Conservation (phyloP, 495 filamentous ascomycete species). For the Mytilinidion resinicola region DNA sequence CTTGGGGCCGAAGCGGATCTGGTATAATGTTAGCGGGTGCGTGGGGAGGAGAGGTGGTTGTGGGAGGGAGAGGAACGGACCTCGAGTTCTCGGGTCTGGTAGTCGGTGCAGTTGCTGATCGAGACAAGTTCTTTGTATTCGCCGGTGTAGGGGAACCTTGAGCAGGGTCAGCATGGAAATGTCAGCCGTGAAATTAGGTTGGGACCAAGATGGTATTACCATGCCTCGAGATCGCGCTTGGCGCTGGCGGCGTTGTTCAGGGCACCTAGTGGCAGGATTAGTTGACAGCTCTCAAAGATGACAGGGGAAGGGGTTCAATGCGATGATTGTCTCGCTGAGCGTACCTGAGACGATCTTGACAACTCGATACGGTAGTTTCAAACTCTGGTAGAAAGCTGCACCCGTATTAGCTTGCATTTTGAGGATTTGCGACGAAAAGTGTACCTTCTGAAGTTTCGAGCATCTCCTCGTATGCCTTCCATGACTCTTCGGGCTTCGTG, state of each 20-base stretch:
- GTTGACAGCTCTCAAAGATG: not conserved
- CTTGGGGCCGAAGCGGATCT: conserved; percentile 62
- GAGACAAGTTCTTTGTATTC: conserved; percentile 96
- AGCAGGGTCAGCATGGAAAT: not conserved
- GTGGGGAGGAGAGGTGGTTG: no score
- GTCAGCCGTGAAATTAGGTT: not conserved
- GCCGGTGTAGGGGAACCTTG: conserved; percentile 75
- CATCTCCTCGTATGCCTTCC: conserved; percentile 56
- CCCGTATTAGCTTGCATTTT: not conserved
- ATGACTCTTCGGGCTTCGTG: conserved; percentile 89
- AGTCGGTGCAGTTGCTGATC: conserved; percentile 93
- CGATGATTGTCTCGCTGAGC: conserved; percentile 8
- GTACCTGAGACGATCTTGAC: conserved; percentile 84
- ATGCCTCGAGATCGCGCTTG: conserved; percentile 95
- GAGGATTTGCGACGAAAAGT: not conserved
- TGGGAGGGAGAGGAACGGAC: not conserved
- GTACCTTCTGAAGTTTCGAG: not conserved
- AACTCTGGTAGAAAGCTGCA: conserved; percentile 78
- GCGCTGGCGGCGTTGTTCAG: conserved; percentile 90
- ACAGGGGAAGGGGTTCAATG: no score
- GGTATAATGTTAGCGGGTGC: not conserved
- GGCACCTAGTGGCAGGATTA: conserved; percentile 37
- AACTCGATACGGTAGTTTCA: conserved; percentile 82
- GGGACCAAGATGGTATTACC: conserved; percentile 37
- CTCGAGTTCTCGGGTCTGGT: conserved; percentile 81